phyloP scores from a whole-genome alignment of 1,284 basidiomycete genomes.

The Ceratobasidium papillatum region DNA sequence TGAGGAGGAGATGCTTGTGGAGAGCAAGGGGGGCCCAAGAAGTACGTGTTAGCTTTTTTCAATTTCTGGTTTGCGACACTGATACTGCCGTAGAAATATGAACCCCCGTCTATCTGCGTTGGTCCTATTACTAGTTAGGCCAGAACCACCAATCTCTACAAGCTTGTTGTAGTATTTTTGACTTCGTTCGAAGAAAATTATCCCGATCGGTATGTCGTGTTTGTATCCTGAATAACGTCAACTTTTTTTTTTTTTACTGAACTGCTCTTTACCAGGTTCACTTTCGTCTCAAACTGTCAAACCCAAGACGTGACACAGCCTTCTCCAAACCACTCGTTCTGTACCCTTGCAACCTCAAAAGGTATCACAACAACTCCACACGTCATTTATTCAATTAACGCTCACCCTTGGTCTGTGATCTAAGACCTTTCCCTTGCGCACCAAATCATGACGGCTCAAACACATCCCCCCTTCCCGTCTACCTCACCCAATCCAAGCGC shows the following conservation, averaged over 20 bases:
- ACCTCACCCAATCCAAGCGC: slow-evolving; percentile 51
- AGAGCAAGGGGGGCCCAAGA: slow-evolving; percentile 49
- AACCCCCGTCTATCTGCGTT: slow-evolving; percentile 55
- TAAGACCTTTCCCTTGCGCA: slow-evolving; percentile 63
- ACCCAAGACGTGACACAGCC: slow-evolving; percentile 56
- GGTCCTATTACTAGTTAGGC: slow-evolving; percentile 62
- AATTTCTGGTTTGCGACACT: background rate
- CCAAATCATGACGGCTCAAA: slow-evolving; percentile 73
- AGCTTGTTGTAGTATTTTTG: slow-evolving; percentile 63
- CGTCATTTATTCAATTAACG: slow-evolving; percentile 52
- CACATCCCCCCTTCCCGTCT: slow-evolving; percentile 54
- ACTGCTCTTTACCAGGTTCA: slow-evolving; percentile 55
- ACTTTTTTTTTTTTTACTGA: background rate
- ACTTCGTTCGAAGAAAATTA: slow-evolving; percentile 58
- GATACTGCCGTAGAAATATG: slow-evolving; percentile 51
- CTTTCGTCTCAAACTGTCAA: slow-evolving; percentile 61
- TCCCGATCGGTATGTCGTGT: slow-evolving; percentile 54
- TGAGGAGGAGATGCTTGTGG: slow-evolving; percentile 58
- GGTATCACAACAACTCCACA: slow-evolving; percentile 45
- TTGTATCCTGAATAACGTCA: slow-evolving; percentile 6
- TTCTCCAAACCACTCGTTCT: slow-evolving; percentile 50
- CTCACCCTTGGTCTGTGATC: slow-evolving; percentile 47
- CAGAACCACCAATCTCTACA: slow-evolving; percentile 66
- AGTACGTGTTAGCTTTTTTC: background rate
- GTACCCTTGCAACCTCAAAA: slow-evolving; percentile 53